Percentiles rank a stretch among this genome's conserved stretches.
These are phyloP conservation scores for Termitomyces sp. DNA, from an alignment of 1,284 basidiomycete species.

Conservation along the genomic window DNA sequence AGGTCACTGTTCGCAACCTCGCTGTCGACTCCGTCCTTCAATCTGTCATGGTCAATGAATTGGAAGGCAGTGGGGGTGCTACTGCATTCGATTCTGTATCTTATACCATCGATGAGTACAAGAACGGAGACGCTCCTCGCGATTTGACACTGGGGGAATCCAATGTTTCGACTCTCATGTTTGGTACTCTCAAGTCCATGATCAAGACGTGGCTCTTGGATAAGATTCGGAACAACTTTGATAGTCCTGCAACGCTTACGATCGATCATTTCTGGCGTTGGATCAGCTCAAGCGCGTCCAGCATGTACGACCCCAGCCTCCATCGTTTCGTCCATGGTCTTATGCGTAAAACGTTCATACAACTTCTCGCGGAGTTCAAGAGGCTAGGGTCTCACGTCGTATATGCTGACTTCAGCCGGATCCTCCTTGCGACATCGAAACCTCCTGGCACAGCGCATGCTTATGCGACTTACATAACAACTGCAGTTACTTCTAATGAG, in stretches of 20 bases:
- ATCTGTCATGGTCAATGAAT: conserved; percentile 91
- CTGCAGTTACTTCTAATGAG: conserved; percentile 91
- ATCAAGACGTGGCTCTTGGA: conserved; percentile 93
- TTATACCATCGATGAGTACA: conserved; percentile 89
- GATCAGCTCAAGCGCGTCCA: conserved; percentile 82
- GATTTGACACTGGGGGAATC: conserved; percentile 88
- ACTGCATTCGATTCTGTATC: conserved; percentile 93
- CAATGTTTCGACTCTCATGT: conserved; percentile 86
- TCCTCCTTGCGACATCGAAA: conserved; percentile 91
- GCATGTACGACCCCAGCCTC: conserved; percentile 90
- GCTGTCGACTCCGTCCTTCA: conserved; percentile 95
- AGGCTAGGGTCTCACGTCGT: conserved; percentile 91
- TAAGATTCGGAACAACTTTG: conserved; percentile 63
- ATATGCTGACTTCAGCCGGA: conserved; percentile 91
- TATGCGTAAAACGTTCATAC: conserved; percentile 98
- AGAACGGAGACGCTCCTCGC: conserved; percentile 70
- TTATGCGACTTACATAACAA: conserved; percentile 92
- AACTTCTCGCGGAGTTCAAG: conserved; percentile 95
- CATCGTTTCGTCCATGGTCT: conserved; percentile 93
- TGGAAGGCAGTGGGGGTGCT: conserved; percentile 89
- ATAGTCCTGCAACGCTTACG: conserved; percentile 59
- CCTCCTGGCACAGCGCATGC: conserved; percentile 94
- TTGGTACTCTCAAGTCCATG: conserved; percentile 83
- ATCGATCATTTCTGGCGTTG: conserved; percentile 98
- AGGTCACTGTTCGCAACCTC: conserved; percentile 86